A percentile compares a stretch with the other conserved stretches of the same genome.
These are phyloP conservation scores for Colletotrichum lini DNA, from an alignment of 2,329 filamentous ascomycete species.

Conservation along the genomic window DNA sequence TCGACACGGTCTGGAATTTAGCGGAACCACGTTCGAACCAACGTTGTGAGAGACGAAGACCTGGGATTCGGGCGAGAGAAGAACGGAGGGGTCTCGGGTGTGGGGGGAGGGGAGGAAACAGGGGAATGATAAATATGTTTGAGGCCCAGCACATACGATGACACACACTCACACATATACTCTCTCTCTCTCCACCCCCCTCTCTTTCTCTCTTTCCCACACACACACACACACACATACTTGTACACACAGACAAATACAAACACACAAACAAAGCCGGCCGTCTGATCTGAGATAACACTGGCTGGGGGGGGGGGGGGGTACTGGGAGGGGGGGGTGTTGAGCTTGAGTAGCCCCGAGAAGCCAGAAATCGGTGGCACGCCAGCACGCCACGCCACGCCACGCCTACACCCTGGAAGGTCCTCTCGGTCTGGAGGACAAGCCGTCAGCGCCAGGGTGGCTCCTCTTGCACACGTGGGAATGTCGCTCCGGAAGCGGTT, in stretches of 20 bases:
- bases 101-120: neutral
- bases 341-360: constrained; percentile 6
- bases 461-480: constrained; percentile 36
- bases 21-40: neutral
- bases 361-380: constrained; percentile 2
- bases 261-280: too few relatives aligned
- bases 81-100: too few relatives aligned
- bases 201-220: neutral
- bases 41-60: neutral
- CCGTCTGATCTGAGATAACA: too few relatives aligned
- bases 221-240: neutral
- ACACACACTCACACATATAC: too few relatives aligned
- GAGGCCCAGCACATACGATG: constrained; percentile 1
- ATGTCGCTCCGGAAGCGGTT: constrained; percentile 28
- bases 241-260: too few relatives aligned
- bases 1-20: neutral
- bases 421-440: neutral
- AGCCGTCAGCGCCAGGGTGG: constrained; percentile 21
- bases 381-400: constrained; percentile 17
- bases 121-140: constrained; percentile 25
- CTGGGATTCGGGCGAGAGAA: too few relatives aligned
- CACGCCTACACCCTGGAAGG: neutral
- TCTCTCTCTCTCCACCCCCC: too few relatives aligned
- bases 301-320: too few relatives aligned
- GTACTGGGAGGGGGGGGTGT: too few relatives aligned